Base-by-base conservation (phyloP, 2,329 filamentous ascomycete species). In the Verticillium longisporum region DNA sequence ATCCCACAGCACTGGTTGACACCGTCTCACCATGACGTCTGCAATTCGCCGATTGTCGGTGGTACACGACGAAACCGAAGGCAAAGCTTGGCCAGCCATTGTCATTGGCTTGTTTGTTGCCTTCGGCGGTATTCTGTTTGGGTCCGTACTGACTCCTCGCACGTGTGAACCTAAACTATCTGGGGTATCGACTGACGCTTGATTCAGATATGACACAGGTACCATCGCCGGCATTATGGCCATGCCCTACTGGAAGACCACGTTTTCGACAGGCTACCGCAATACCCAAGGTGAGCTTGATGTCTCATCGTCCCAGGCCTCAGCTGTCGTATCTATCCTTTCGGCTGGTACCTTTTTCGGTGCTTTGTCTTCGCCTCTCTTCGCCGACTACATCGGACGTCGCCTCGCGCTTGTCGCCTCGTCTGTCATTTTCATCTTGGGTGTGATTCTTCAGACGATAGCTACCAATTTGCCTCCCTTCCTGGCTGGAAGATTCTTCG, bases 291-390 rank as follows among this genome's bases (percentile, higher is more conserved):
- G 80, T 9, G 66, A 78, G 6, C 74, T 69, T 5, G 75, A 80
- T 63, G 72, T 87, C 36, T 79, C 78, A 1, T 77, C 88, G 1
- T 75, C 78, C 1, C 79, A 85, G 65, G 78, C 84, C 53, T 88
- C 88, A 0, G 78, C 86, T 45, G 86, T 90, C 62, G 88, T 90
- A 34, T 91, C 89, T 6, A 91, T 92, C 66, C 81, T 92, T 18
- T 91, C 88, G 0, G 87, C 87, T 34, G 89, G 89, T 61, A 92
- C 89, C 36, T 92, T 92, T 75, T 88, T 92, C 65, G 90, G 90
- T 50, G 83, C 89, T 13, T 79, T 92, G 18, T 74, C 71, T 7
- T 85, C 84, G 0, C 83, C 85, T 9, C 79, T 86, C 59, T 68
- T 91, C 50, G 85, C 83, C 31, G 89, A 92, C 68, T 75, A 72